Conservation (phyloP, 2,329 filamentous ascomycete species). For the Hypomyces rosellus region DNA sequence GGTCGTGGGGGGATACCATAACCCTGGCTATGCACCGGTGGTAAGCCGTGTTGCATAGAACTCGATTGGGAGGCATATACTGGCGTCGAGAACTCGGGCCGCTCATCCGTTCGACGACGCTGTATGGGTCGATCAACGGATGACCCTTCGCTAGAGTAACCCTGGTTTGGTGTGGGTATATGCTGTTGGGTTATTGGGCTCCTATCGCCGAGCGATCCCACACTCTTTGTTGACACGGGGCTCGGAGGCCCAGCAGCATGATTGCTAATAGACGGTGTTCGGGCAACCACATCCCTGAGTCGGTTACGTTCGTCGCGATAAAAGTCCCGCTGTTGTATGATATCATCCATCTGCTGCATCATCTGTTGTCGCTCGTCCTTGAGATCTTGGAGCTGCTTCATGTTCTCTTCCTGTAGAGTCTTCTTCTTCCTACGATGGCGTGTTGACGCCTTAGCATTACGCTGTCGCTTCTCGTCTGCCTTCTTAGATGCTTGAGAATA, state of each 20-base stretch:
- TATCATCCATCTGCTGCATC: slow-evolving; percentile 43
- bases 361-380: slow-evolving; percentile 64
- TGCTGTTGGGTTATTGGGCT: slow-evolving; percentile 28
- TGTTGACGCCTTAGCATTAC: slow-evolving; percentile 80
- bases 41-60: slow-evolving; percentile 31
- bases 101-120: slow-evolving; percentile 42
- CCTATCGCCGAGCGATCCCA: slow-evolving; percentile 31
- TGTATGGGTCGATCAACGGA: slow-evolving; percentile 41
- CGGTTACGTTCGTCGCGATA: slow-evolving; percentile 69
- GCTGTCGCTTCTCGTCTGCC: slow-evolving; percentile 77
- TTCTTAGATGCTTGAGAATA: slow-evolving; percentile 75
- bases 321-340: slow-evolving; percentile 61
- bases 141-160: slow-evolving; percentile 36
- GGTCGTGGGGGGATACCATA: slow-evolving; percentile 34
- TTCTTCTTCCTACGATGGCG: slow-evolving; percentile 77
- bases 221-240: slow-evolving; percentile 34
- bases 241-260: slow-evolving; percentile 48
- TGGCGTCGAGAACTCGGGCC: slow-evolving; percentile 35
- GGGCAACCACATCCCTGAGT: slow-evolving; percentile 58
- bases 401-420: slow-evolving; percentile 70
- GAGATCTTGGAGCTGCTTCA: slow-evolving; percentile 60
- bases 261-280: slow-evolving; percentile 51
- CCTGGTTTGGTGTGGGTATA: slow-evolving; percentile 22
- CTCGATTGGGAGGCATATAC: slow-evolving; percentile 32
- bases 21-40: slow-evolving; percentile 33